Evolutionary conservation across 352 stramenopile species (phyloP).

Genomic region (Pythium plurisporium): DNA sequence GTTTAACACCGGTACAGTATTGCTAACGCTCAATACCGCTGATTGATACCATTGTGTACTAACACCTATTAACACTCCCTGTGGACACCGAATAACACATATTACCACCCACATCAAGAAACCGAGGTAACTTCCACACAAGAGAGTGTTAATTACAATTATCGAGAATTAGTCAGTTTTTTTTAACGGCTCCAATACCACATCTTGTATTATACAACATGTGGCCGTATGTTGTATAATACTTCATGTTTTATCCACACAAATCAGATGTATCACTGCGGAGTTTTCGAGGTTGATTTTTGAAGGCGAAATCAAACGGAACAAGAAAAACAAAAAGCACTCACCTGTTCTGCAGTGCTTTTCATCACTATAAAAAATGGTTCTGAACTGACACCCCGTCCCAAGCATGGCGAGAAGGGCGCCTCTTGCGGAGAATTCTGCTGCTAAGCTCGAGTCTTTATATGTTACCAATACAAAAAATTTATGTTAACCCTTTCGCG

Average conservation of each 20-base stretch:
- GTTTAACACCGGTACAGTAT: no score
- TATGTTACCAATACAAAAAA: background rate
- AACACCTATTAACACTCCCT: no score
- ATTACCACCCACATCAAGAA: no score
- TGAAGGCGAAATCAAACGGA: background rate
- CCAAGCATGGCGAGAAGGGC: background rate
- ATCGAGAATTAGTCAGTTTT: no score
- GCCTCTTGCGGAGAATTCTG: background rate
- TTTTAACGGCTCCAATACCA: background rate
- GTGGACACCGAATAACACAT: background rate
- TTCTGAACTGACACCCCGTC: background rate
- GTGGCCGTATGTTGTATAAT: background rate
- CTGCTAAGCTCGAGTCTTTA: background rate
- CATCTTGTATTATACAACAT: background rate
- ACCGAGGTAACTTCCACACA: no score
- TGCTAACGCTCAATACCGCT: conserved; percentile 1
- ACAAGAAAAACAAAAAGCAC: background rate
- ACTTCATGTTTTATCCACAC: background rate
- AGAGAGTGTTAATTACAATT: no score
- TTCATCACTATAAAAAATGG: background rate
- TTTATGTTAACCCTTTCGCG: conserved; percentile 10
- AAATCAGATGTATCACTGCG: background rate
- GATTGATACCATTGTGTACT: background rate
- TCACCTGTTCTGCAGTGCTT: background rate
- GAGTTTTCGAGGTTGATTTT: background rate